Evolutionary conservation across 1,284 basidiomycete genomes (phyloP).

Genomic region (Heterobasidion parviporum): DNA sequence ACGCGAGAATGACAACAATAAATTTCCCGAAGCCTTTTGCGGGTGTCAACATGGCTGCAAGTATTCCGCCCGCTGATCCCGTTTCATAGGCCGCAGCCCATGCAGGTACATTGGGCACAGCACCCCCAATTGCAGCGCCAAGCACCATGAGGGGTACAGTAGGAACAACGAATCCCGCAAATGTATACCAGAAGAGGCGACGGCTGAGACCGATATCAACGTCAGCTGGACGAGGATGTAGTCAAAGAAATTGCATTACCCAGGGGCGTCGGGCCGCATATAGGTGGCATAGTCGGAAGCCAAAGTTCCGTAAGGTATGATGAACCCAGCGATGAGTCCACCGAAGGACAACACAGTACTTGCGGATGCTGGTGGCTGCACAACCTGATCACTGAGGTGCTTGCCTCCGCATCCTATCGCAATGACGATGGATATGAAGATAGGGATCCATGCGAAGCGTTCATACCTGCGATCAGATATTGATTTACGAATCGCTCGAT

Average conservation of each 20-base stretch:
- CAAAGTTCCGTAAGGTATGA: constrained; percentile 58
- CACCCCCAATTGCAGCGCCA: constrained; percentile 67
- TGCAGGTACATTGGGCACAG: constrained; percentile 47
- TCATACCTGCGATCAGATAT: constrained; percentile 48
- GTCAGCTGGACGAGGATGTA: neutral
- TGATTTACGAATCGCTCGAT: neutral
- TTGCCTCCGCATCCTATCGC: constrained; percentile 69
- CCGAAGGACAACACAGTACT: constrained; percentile 53
- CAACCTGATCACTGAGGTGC: constrained; percentile 38
- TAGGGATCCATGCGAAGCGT: constrained; percentile 69
- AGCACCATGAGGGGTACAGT: constrained; percentile 23
- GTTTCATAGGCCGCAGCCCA: constrained; percentile 62
- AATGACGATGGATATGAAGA: constrained; percentile 71
- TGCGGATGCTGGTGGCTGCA: constrained; percentile 43
- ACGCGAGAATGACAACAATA: constrained; percentile 74
- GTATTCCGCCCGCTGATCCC: constrained; percentile 64
- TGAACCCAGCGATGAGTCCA: constrained; percentile 66
- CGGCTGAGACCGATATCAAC: neutral
- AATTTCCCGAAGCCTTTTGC: constrained; percentile 77
- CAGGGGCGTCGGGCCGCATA: constrained; percentile 45
- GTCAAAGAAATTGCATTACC: constrained; percentile 23
- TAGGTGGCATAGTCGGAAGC: constrained; percentile 73
- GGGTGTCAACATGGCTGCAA: constrained; percentile 68
- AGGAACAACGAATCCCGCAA: neutral
- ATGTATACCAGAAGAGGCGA: constrained; percentile 53